These are phyloP conservation scores for Colletotrichum liaoningense DNA, from an alignment of 2,329 filamentous ascomycete genomes.

Conservation along the genomic window DNA sequence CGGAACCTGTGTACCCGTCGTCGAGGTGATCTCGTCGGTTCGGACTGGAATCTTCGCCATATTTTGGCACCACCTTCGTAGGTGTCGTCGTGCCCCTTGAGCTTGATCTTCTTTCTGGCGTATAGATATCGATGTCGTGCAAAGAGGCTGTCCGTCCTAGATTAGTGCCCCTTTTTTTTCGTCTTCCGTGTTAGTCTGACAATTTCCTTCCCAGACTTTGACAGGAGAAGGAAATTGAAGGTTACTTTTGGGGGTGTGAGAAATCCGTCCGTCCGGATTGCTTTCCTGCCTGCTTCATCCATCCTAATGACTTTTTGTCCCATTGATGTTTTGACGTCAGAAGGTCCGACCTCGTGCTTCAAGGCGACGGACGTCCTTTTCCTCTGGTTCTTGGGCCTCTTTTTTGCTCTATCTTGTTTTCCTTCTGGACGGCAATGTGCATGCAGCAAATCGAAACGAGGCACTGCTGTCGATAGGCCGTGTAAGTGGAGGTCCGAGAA, in stretches of 20 bases:
- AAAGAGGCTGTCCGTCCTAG: not conserved
- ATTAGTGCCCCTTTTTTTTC: not conserved
- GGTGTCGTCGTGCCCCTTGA: not conserved
- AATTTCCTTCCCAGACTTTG: constrained; percentile 2
- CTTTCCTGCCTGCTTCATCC: not conserved
- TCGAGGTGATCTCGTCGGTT: not conserved
- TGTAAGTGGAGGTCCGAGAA: constrained; percentile 14
- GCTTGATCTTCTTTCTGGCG: not conserved
- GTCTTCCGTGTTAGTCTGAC: not conserved
- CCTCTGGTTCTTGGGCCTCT: not conserved
- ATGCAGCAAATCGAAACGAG: constrained; percentile 14
- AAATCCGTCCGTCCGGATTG: not conserved
- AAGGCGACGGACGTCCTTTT: constrained; percentile 4
- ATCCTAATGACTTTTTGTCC: not conserved
- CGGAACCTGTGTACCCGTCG: not conserved
- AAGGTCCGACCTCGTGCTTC: constrained; percentile 17
- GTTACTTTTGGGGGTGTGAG: constrained; percentile 1
- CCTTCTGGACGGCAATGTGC: not conserved
- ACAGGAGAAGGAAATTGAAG: not conserved
- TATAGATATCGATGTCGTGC: not conserved
- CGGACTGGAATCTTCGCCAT: constrained; percentile 1
- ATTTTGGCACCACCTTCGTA: not conserved
- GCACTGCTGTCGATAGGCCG: constrained; percentile 7
- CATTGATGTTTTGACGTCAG: constrained; percentile 17
- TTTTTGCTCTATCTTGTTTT: not conserved